phyloP scores from a whole-genome alignment of 129 eudicot species.

The Deinandra increscens region DNA sequence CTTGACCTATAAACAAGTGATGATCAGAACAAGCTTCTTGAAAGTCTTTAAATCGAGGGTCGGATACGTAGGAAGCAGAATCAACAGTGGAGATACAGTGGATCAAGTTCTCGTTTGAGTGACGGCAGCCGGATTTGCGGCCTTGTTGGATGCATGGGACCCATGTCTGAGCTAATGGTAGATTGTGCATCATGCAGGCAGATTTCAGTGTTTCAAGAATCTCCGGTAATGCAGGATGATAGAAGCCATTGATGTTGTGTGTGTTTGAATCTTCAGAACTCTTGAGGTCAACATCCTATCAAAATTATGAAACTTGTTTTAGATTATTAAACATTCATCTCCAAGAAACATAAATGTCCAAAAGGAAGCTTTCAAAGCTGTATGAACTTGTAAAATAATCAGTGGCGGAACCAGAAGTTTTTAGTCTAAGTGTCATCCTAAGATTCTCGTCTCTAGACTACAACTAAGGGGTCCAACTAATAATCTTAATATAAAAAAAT shows the following conservation, averaged over 20 bases:
- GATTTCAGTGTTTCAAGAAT: constrained; percentile 58
- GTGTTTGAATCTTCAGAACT: constrained; percentile 55
- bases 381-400: background rate
- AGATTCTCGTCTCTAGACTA: too few relatives aligned
- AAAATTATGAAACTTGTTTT: constrained; percentile 20
- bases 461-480: too few relatives aligned
- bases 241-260: constrained; percentile 43
- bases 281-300: constrained; percentile 79
- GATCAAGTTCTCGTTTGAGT: constrained; percentile 60
- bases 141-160: constrained; percentile 83
- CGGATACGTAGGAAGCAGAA: constrained; percentile 58
- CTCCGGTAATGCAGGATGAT: constrained; percentile 74
- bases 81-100: constrained; percentile 75
- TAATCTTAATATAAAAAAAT: too few relatives aligned
- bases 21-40: constrained; percentile 91
- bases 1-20: constrained; percentile 85
- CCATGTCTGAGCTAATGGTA: constrained; percentile 97
- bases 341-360: background rate
- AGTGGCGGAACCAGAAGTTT: too few relatives aligned
- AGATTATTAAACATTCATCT: background rate
- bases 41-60: constrained; percentile 48
- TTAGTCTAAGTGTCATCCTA: too few relatives aligned
- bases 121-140: constrained; percentile 67
- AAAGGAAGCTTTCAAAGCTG: background rate
- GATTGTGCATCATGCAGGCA: constrained; percentile 58